phyloP scores from a whole-genome alignment of 1,284 basidiomycete species.

The Meira nashicola region DNA sequence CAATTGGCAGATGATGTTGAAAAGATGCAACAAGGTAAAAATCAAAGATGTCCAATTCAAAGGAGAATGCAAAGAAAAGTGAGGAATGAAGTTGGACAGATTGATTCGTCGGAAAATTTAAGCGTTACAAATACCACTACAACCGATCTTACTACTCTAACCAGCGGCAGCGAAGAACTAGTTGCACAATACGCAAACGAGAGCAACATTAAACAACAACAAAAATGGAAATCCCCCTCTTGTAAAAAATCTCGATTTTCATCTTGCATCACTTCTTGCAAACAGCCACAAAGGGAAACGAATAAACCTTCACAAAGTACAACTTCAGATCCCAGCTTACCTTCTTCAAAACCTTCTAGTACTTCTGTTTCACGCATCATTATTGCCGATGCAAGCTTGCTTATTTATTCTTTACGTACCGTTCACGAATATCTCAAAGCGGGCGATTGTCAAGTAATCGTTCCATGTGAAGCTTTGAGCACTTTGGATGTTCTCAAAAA shows the following conservation, averaged over 20 bases:
- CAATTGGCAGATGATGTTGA: constrained; percentile 32
- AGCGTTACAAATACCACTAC: too few species aligned
- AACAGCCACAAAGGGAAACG: too few species aligned
- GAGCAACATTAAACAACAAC: too few species aligned
- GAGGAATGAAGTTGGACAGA: not conserved
- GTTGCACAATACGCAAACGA: not conserved
- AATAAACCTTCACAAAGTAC: not conserved
- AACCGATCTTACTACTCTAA: too few species aligned
- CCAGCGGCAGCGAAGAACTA: not conserved
- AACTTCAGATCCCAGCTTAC: not conserved
- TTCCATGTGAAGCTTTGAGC: constrained; percentile 85
- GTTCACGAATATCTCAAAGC: constrained; percentile 75
- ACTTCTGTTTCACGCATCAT: constrained; percentile 48
- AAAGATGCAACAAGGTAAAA: constrained; percentile 10
- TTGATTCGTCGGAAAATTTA: too few species aligned
- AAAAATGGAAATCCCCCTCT: not conserved
- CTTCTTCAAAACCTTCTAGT: not conserved
- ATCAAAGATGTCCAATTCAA: too few species aligned
- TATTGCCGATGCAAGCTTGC: constrained; percentile 77
- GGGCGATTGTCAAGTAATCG: constrained; percentile 61
- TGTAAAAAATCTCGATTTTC: not conserved
- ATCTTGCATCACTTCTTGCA: not conserved
- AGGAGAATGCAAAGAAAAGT: not conserved
- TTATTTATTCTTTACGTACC: constrained; percentile 74
- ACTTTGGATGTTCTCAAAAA: constrained; percentile 92